These are phyloP conservation scores for Curvularia verruculosa DNA, from an alignment of 2,329 filamentous ascomycete genomes.

Conservation along the genomic window DNA sequence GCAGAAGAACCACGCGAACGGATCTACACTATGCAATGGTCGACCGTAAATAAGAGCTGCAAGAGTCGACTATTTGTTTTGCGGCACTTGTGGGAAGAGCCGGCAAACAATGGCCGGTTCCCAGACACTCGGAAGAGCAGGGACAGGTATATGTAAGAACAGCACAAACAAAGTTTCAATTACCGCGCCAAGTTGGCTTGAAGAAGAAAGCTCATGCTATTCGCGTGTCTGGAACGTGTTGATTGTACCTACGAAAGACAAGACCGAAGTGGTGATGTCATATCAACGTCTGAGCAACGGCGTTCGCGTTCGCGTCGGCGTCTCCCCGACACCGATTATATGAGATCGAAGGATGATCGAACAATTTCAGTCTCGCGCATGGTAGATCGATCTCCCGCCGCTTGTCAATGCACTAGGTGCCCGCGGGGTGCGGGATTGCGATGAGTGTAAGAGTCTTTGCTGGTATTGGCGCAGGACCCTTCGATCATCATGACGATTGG, in stretches of 20 bases:
- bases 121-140: conserved; percentile 1
- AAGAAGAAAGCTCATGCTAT: conserved; percentile 3
- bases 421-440: conserved; percentile 17
- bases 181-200: conserved; percentile 10
- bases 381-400: conserved; percentile 8
- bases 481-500: neutral
- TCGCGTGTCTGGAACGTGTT: too few relatives aligned
- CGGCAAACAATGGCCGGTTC: conserved; percentile 5
- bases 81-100: conserved; percentile 2
- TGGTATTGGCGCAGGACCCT: neutral
- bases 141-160: conserved; percentile 8
- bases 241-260: conserved; percentile 1
- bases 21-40: neutral
- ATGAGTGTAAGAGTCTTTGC: neutral
- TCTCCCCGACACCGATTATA: conserved; percentile 16
- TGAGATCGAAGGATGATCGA: conserved; percentile 19
- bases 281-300: conserved; percentile 9
- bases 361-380: conserved; percentile 18
- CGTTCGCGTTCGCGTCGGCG: conserved; percentile 21
- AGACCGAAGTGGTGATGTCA: conserved; percentile 32
- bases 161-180: neutral
- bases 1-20: neutral
- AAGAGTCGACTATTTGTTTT: conserved; percentile 3
- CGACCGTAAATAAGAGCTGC: conserved; percentile 1
- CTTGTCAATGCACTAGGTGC: conserved; percentile 12